Percentiles rank a stretch among this genome's conserved stretches.
Evolutionary conservation across 2,329 filamentous ascomycete genomes (phyloP).

Genomic region (Lomentospora prolificans): DNA sequence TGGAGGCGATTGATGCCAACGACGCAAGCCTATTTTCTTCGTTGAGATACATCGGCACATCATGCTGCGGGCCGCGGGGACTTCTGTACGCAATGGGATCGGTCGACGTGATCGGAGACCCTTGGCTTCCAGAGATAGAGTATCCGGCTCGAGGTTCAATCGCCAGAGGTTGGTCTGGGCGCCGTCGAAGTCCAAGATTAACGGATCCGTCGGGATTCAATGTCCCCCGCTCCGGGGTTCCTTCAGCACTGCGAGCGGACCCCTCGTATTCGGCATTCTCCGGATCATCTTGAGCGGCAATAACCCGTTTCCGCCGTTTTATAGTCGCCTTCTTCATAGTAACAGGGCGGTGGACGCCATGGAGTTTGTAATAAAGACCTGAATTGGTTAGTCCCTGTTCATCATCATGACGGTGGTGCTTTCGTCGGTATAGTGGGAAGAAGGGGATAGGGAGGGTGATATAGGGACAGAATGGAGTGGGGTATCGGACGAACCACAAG

Average conservation of each 20-base stretch:
- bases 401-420: background rate
- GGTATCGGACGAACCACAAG: conserved; percentile 59
- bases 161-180: conserved; percentile 5
- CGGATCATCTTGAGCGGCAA: conserved; percentile 52
- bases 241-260: conserved; percentile 26
- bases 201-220: conserved; percentile 56
- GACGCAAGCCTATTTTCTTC: conserved; percentile 52
- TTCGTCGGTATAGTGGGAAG: too few relatives aligned
- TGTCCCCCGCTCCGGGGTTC: conserved; percentile 40
- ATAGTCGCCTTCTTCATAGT: conserved; percentile 99
- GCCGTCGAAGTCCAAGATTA: conserved; percentile 48
- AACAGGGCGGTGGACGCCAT: conserved; percentile 83
- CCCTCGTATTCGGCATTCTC: conserved; percentile 39
- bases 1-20: conserved; percentile 34
- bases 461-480: background rate
- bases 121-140: conserved; percentile 25
- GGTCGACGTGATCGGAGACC: conserved; percentile 22
- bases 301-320: conserved; percentile 88
- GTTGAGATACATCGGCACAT: conserved; percentile 29
- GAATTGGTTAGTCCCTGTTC: conserved; percentile 12
- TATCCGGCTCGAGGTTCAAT: conserved; percentile 33
- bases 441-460: background rate
- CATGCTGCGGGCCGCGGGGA: conserved; percentile 28
- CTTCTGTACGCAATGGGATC: conserved; percentile 45
- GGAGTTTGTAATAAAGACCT: conserved; percentile 95